These are phyloP conservation scores for Porphyrellus cyaneotinctus DNA, from an alignment of 768 basidiomycete genomes.

Conservation along the genomic window DNA sequence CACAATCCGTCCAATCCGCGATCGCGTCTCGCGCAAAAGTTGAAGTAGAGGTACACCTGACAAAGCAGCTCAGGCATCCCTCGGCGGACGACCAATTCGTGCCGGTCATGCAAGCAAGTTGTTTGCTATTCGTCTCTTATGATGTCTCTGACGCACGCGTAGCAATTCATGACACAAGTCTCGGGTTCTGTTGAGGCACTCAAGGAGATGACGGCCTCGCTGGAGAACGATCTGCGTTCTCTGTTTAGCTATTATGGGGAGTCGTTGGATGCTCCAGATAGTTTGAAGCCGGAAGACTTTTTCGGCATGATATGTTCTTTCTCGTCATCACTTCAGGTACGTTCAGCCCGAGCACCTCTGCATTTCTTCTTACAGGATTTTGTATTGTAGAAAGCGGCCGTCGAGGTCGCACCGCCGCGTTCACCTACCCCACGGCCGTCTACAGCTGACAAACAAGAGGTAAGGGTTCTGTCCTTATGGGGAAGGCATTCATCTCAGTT, in stretches of 20 bases:
- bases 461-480: neutral
- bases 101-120: conserved; percentile 61
- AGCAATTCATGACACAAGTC: conserved; percentile 36
- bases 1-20: conserved; percentile 56
- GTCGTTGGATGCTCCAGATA: conserved; percentile 55
- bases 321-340: conserved; percentile 65
- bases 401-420: conserved; percentile 43
- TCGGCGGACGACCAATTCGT: conserved; percentile 58
- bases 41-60: conserved; percentile 48
- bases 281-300: conserved; percentile 77
- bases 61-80: conserved; percentile 32
- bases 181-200: conserved; percentile 59
- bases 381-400: conserved; percentile 56
- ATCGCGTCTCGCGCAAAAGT: conserved; percentile 54
- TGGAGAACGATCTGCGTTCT: conserved; percentile 58
- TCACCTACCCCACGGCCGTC: neutral
- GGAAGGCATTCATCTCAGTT: neutral
- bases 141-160: neutral
- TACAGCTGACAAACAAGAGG: conserved; percentile 3
- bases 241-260: conserved; percentile 78
- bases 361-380: neutral
- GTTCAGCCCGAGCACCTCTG: conserved; percentile 1
- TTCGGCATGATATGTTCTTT: conserved; percentile 75
- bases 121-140: neutral
- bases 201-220: conserved; percentile 49